A percentile compares a stretch with the other conserved stretches of the same genome.
Evolutionary conservation across 225 moss, liverwort and hornwort species (phyloP).

Genomic region (Rhytidiadelphus loreus): DNA sequence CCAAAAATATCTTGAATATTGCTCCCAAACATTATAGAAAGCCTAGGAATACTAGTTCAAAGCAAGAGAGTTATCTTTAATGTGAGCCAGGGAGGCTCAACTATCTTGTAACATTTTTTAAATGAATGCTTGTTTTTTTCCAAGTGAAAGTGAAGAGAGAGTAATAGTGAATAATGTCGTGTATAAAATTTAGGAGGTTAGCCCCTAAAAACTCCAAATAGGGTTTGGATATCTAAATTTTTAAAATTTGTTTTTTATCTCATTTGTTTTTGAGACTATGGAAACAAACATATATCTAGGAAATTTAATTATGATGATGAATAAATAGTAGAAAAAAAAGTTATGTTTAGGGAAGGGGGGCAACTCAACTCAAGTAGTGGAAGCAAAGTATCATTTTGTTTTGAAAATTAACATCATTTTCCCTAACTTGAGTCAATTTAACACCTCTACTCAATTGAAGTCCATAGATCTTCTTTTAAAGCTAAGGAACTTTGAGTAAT

Average conservation of each 20-base stretch:
- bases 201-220: rapidly evolving
- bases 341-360: background rate
- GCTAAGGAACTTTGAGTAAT: background rate
- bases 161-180: background rate
- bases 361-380: background rate
- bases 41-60: rapidly evolving
- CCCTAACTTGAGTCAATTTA: background rate
- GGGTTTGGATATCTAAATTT: no score
- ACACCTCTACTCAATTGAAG: background rate
- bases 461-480: background rate
- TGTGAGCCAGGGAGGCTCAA: rapidly evolving
- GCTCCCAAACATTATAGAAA: background rate
- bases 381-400: background rate
- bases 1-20: no score
- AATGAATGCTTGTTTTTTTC: rapidly evolving
- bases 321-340: background rate
- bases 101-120: background rate
- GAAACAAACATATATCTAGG: background rate
- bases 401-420: background rate
- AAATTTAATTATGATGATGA: no score
- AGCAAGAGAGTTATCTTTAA: rapidly evolving
- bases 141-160: background rate
- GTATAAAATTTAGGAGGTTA: rapidly evolving
- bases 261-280: rapidly evolving
- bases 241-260: rapidly evolving